phyloP scores from a whole-genome alignment of 2,329 filamentous ascomycete species.

The Ramularia endophylla region DNA sequence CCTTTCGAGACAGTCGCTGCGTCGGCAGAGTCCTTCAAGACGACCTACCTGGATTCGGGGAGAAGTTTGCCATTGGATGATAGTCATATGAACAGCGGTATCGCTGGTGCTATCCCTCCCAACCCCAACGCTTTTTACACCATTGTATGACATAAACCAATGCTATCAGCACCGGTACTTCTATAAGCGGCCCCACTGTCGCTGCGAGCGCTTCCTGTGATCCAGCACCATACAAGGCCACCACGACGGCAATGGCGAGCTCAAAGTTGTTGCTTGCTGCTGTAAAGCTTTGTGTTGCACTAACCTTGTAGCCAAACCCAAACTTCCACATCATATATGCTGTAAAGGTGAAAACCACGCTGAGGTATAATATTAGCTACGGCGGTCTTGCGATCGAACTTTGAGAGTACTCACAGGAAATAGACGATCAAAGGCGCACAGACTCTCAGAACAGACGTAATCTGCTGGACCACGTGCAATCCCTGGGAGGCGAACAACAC shows the following conservation, averaged over 20 bases:
- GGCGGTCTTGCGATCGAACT: slow-evolving; percentile 1
- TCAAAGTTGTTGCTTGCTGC: slow-evolving; percentile 94
- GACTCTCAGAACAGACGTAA: slow-evolving; percentile 75
- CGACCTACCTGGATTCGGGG: too few species aligned
- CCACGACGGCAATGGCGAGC: slow-evolving; percentile 79
- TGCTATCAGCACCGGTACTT: slow-evolving; percentile 73
- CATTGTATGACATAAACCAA: slow-evolving; percentile 69
- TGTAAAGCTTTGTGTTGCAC: slow-evolving; percentile 76
- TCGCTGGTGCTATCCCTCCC: slow-evolving; percentile 34
- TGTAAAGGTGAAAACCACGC: slow-evolving; percentile 61
- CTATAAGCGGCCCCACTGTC: slow-evolving; percentile 79
- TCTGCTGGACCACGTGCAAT: slow-evolving; percentile 68
- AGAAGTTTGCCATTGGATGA: too few species aligned
- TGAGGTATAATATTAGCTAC: too few species aligned
- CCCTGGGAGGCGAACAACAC: slow-evolving; percentile 83
- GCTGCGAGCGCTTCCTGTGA: slow-evolving; percentile 76
- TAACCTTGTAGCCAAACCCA: slow-evolving; percentile 68
- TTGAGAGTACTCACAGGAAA: slow-evolving; percentile 51
- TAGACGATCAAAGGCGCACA: slow-evolving; percentile 77
- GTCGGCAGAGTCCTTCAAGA: too few species aligned
- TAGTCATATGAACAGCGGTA: too few species aligned
- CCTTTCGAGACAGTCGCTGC: too few species aligned
- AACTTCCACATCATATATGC: slow-evolving; percentile 55
- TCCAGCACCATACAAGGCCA: slow-evolving; percentile 70
- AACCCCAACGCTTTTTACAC: slow-evolving; percentile 50